Conservation (phyloP, 495 filamentous ascomycete genomes). For the Xylaria longipes region DNA sequence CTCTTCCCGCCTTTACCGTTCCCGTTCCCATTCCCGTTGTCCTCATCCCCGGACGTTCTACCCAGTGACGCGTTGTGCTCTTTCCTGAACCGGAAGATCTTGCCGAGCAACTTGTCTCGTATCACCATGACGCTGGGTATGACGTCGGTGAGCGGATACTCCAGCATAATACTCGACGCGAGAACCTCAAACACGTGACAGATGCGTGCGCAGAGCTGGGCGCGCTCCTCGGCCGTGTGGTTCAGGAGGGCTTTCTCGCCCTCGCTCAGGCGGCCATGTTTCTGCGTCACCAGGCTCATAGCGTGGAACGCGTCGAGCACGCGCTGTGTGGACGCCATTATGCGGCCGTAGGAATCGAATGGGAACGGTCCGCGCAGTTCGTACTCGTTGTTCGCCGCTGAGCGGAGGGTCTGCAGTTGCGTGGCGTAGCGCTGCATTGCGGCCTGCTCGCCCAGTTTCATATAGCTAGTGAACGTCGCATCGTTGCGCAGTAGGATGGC, state of each 20-base stretch:
- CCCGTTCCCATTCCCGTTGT: constrained; percentile 29
- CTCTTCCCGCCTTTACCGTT: constrained; percentile 24
- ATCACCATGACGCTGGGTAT: constrained; percentile 81
- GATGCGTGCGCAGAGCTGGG: constrained; percentile 80
- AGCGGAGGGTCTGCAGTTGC: constrained; percentile 74
- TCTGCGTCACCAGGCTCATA: constrained; percentile 90
- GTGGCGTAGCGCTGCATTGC: constrained; percentile 61
- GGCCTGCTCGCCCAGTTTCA: constrained; percentile 82
- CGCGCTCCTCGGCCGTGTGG: constrained; percentile 80
- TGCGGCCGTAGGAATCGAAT: constrained; percentile 66
- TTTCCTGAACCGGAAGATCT: constrained; percentile 84
- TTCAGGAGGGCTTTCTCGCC: constrained; percentile 80
- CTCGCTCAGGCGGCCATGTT: constrained; percentile 74
- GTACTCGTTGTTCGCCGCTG: constrained; percentile 79
- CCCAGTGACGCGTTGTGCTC: constrained; percentile 57
- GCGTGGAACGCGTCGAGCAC: constrained; percentile 93
- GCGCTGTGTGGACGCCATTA: constrained; percentile 77
- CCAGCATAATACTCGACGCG: constrained; percentile 89
- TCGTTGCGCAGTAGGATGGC: constrained; percentile 66
- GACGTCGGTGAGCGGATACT: constrained; percentile 88
- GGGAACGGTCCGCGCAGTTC: constrained; percentile 86
- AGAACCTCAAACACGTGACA: constrained; percentile 94
- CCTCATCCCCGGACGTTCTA: neutral
- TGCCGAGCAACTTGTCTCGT: constrained; percentile 84
- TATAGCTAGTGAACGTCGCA: constrained; percentile 66